Base-by-base conservation (phyloP, 306 rosid genomes). In the Biancaea sappan region DNA sequence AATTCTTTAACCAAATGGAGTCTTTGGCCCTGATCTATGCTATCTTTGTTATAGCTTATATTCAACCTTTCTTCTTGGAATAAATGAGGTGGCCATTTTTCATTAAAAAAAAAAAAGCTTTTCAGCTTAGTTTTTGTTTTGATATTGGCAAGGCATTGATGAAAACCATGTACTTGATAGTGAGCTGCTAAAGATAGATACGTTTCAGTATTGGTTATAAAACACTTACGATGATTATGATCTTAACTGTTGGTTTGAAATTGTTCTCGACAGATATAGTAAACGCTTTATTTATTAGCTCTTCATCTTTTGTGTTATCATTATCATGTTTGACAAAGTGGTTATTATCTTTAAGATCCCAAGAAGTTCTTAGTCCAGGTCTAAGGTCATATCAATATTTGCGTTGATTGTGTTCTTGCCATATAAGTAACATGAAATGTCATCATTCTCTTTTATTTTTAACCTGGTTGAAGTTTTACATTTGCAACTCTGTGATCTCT, bases 61-160 rank as follows among this genome's bases (percentile, higher is more conserved):
- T 72, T 76, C 34, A 41, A 29, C 7, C 40, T 41, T 66, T 50
- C 13, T 63, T 32, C 78, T 29, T 66, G 76, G 37, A 51, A 57
- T 43, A 73, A 52, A 61, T 38, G 29, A 58, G 53, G 24, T 15
- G 29, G 40, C 64, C 12, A 12, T 24, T n/a, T 53, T 54, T 26
- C 35, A 24, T 12, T 5, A n/a, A n/a, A n/a, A n/a, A n/a, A n/a
- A 26, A 52, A 52, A 52, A 10, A 21, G 59, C 62, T 25, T 25
- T 24, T 57, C 59, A 10, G 24, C 56, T 18, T 43, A 51, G 38
- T 51, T 59, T 75, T 46, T 34, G 29, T 18, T 18, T 26, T 14
- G 12, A 16, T 28, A 16, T 18, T 48, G 57, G 46, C 31, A 32
- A n/a, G 25, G 26, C 28, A 47, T 10, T 68, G 29, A 29, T 3